Evolutionary conservation across 2,329 filamentous ascomycete species (phyloP), one percentile per base, ranked within the genome.

Genomic region (Chrysoporthe deuterocubensis): DNA sequence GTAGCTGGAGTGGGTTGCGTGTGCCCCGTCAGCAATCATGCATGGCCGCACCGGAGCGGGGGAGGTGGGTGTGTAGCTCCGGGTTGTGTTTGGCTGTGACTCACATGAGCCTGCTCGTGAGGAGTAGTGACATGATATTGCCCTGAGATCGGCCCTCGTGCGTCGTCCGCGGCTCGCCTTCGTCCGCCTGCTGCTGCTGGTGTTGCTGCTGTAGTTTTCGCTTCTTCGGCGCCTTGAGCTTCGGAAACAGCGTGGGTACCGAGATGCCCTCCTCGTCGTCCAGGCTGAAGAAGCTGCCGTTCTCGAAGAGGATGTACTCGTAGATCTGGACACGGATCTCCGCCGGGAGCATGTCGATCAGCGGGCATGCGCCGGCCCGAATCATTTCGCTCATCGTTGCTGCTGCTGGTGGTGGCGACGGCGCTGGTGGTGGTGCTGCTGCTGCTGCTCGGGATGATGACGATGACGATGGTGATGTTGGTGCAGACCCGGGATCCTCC

Each of bases 261-360:
- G 68, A 70, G 3, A 48, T 60, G 2, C 68, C 68, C 44, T 70
- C 66, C 59, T 70, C 66, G 11, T 70, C 60, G 52, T 68, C 68
- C 26, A 70, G 63, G 42, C 66, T 68, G 66, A 70, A 68, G 54
- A 70, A 70, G 63, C 56, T 68, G 52, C 66, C 68, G 62, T 70
- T 56, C 50, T 66, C 66, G 32, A 70, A 70, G 37, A 70, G 54
- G 21, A 68, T 62, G 63, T 68, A 68, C 56, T 68, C 66, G 66
- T 68, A 70, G 44, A 70, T 70, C 48, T 68, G 68, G 34, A 66
- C 61, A 57, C 68, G 61, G 46, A 70, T 65, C 54, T 70, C 68
- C 34, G 64, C 40, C 21, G 68, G 68, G 59, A 70, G 59, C 2
- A 18, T n/a, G 54, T 68, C 66, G 48, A 68, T 32, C 42, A 70